Evolutionary conservation across 192 early-diverging fungal species (phyloP).

Genomic region (Dissophora ornata): DNA sequence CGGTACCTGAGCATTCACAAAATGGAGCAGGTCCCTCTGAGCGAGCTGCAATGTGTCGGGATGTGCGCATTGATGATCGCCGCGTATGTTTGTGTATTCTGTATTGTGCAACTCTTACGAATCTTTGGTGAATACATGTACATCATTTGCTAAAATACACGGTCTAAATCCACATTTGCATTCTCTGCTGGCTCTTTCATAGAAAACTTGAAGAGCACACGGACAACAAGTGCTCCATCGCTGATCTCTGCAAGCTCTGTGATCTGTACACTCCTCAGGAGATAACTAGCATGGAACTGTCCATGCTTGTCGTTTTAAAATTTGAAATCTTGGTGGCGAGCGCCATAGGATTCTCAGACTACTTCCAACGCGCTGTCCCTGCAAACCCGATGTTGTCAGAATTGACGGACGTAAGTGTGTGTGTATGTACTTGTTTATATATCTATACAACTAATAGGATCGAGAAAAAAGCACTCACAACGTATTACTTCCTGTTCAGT

Average conservation of each 20-base stretch:
- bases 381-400: background rate
- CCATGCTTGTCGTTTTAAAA: conserved; percentile 30
- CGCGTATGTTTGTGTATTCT: conserved; percentile 14
- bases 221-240: conserved; percentile 1
- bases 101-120: too few species aligned
- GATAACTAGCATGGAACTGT: conserved; percentile 26
- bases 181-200: background rate
- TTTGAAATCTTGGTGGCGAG: conserved; percentile 47
- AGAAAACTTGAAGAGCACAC: conserved; percentile 46
- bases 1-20: conserved; percentile 14
- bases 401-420: conserved; percentile 35
- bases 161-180: too few species aligned
- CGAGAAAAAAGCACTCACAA: too few species aligned
- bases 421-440: background rate
- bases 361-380: conserved; percentile 29
- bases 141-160: too few species aligned
- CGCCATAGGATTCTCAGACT: conserved; percentile 38
- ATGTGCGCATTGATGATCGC: conserved; percentile 45
- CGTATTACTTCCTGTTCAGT: conserved; percentile 7
- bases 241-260: conserved; percentile 21
- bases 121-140: too few species aligned
- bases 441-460: too few species aligned
- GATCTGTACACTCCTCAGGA: conserved; percentile 20
- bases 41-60: conserved; percentile 27
- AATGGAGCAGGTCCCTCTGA: background rate